Base-by-base conservation (phyloP, 768 basidiomycete species). In the Xerocomellus intermedius region DNA sequence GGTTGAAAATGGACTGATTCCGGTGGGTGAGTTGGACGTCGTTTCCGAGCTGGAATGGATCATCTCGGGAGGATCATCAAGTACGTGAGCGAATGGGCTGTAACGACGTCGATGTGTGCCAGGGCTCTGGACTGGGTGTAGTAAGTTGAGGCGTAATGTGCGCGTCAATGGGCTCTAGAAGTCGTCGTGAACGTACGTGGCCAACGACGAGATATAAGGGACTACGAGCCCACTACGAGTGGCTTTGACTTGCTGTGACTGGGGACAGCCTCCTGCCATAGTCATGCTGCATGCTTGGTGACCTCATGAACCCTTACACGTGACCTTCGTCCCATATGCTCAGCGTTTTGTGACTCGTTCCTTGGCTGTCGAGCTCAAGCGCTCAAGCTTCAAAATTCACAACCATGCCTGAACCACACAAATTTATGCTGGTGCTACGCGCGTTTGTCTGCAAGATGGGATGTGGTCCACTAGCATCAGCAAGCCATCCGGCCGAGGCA, bases 1-100 rank as follows among this genome's bases (percentile, higher is more conserved):
- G 7, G 72, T 67, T 10, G 73, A 75, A 61, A 75, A 74, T 42
- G 73, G 73, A 64, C 74, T 75, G 61, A 74, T 69, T 52, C 64
- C 55, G 39, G 70, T 55, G 42, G 73, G 68, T 8, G 72, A 71
- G 47, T 64, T 69, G 55, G 65, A 63, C 48, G 72, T 72, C 46
- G 72, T 60, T 52, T 74, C 73, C 55, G 72, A 73, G 51, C 69
- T 72, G 55, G 73, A 73, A 42, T 66, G 64, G 13, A 69, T 64
- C 71, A 74, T 73, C 49, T 52, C 55, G 22, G 26, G 22, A 46
- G 7, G 49, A 47, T 42, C 61, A 69, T 69, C 48, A 65, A 61
- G 50, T 50, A 55, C 8, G 37, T 7, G 46, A 51, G 43, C 10
- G 39, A 56, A 42, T 37, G 35, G 9, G 21, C 10, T 52, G 32